Base-by-base conservation (phyloP, 345 rosid genomes). In the Hibiscus trionum region DNA sequence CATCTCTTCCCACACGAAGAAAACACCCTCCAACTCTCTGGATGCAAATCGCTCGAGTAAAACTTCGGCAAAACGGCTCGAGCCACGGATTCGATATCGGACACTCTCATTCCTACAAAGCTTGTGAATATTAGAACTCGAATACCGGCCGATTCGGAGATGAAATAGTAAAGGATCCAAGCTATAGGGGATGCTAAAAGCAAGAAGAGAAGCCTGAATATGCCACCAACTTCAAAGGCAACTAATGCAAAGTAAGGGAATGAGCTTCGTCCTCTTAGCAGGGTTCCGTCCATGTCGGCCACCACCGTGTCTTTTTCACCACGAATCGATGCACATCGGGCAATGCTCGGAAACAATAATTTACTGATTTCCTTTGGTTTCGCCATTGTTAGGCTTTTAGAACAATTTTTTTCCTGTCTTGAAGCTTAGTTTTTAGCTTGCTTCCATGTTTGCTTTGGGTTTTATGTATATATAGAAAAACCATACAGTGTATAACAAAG, bases 201-300 rank as follows among this genome's bases (percentile, higher is more conserved):
- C 83, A 93, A 76, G 81, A 86, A 60, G 21, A 88, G 80, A 71
- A 88, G 91, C 77, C 98, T 80, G 4, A 90, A 77, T 26, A 86
- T 64, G 37, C 96, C 94, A 7, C 93, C 88, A 1, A 80, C 90
- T 79, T 93, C 98, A 60, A 86, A 86, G 4, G 98, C 93, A 0
- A 93, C 79, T 9, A 91, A 83, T 19, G 84, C 86, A 70, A 89
- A 91, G 82, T 87, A 88, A 17, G 96, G 89, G 77, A 85, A 85
- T 14, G 86, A 78, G 76, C 82, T 81, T 2, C 77, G 69, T 55
- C 88, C 90, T 21, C 79, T 73, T 17, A 90, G 77, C 66, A 93
- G 69, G 70, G 95, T 88, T 5, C 96, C 98, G 56, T 93, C 96
- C 81, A 90, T 74, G 68, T 89, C 96, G 0, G 95, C 87, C 0